Evolutionary conservation across 148 eudicot genomes (phyloP).

Genomic region (Linanthus parryae): DNA sequence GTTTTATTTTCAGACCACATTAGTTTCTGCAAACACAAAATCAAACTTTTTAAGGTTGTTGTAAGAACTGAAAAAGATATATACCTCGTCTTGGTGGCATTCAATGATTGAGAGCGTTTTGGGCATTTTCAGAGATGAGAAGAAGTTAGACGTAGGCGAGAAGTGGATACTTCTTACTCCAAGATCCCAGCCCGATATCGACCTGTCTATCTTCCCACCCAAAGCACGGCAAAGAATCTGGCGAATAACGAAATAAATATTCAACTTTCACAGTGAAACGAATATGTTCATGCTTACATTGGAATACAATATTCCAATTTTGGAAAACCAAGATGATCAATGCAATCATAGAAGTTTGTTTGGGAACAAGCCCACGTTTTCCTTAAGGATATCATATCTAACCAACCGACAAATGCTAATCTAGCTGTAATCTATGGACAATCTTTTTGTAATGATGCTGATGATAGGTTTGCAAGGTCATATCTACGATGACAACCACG

Average conservation of each 20-base stretch:
- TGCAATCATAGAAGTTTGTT: too few species aligned
- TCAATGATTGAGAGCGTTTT: slow-evolving; percentile 51
- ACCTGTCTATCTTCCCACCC: slow-evolving; percentile 60
- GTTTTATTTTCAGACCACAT: neutral
- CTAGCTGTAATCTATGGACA: too few species aligned
- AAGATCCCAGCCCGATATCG: slow-evolving; percentile 78
- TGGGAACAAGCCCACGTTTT: too few species aligned
- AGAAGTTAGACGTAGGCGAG: slow-evolving; percentile 34
- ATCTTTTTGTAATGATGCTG: too few species aligned
- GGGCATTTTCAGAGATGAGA: slow-evolving; percentile 36
- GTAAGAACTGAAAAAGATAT: neutral
- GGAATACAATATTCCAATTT: too few species aligned
- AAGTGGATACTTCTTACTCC: slow-evolving; percentile 51
- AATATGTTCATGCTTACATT: too few species aligned
- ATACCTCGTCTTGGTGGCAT: slow-evolving; percentile 86
- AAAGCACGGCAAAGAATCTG: slow-evolving; percentile 67
- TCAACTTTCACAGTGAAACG: neutral
- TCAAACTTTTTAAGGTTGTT: neutral
- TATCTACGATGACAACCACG: too few species aligned
- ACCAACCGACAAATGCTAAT: too few species aligned
- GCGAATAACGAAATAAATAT: neutral
- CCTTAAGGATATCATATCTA: too few species aligned
- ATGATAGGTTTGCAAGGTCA: too few species aligned
- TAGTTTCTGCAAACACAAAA: too few species aligned
- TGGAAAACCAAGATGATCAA: too few species aligned